Base-by-base conservation (phyloP, 495 filamentous ascomycete species). In the Emericellopsis terricola region DNA sequence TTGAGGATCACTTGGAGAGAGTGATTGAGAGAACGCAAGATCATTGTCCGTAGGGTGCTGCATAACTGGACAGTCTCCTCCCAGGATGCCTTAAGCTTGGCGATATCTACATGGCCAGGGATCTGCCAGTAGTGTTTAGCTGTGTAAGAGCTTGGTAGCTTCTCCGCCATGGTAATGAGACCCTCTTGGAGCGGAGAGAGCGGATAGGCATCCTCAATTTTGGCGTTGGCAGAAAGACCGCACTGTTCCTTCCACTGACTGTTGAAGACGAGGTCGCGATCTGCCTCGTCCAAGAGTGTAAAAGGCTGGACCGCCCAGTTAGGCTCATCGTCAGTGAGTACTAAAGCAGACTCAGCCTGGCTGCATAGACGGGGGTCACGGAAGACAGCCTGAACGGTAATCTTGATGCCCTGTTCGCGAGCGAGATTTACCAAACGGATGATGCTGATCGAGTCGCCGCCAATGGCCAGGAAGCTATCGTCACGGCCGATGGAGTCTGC, bases 161-260 rank as follows among this genome's bases (percentile, higher is more conserved):
- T 33, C 3, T 20, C 31, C 13, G 62, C 53, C 1, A 64, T 43
- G 0, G 63, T 54, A 8, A 67, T 46, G 3, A 73, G 52, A 14
- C 60, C 31, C 13, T 33, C 31, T 10, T 33, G 31, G 3, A 33
- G 11, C n/a, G 20, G 20, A 3, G 31, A 20, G 8, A 18, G 24
- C 0, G 31, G 31, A 4, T 33, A 33, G 8, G 31, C 31, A 20
- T 33, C 31, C 17, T 23, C 31, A 28, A 70, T 48, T n/a, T n/a
- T n/a, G n/a, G n/a, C n/a, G n/a, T n/a, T n/a, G n/a, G n/a, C n/a
- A n/a, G n/a, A n/a, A n/a, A n/a, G n/a, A n/a, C n/a, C n/a, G n/a
- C n/a, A n/a, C n/a, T n/a, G n/a, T n/a, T n/a, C n/a, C n/a, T n/a
- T n/a, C n/a, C n/a, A n/a, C n/a, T n/a, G n/a, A n/a, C n/a, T n/a